Evolutionary conservation across 345 rosid genomes (phyloP), one percentile per base, ranked within the genome.

Genomic region (Eucalyptus curtisii): DNA sequence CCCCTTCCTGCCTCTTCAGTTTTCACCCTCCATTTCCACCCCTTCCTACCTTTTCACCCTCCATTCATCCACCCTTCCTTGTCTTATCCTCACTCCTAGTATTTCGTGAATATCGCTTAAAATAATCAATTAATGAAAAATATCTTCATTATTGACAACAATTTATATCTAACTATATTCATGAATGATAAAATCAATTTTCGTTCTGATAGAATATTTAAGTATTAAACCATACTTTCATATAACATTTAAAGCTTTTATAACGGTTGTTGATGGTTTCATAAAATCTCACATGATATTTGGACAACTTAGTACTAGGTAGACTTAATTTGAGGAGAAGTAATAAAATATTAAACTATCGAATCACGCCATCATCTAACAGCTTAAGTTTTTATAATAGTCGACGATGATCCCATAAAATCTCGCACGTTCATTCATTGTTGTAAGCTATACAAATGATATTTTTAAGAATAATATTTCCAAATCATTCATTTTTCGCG

Each of bases 301-400:
- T 1, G 0, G 1, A 24, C 0, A 24, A 12, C 13, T 55, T 24
- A 55, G 30, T 24, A 55, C 61, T 22, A 8, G 61, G 6, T 10
- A 55, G 30, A 55, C 30, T 55, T 22, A 0, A 55, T 4, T 5
- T 53, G 59, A 55, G 61, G 27, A 24, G 61, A 10, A 55, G 13
- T 55, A 24, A 55, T 55, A 8, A 10, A 55, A 55, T 55, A 24
- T 55, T 55, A 9, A 55, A 55, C 24, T 55, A 55, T 55, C 1
- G 2, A 55, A 22, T 55, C 3, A 55, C 1, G 3, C 6, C 0
- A 0, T 24, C 13, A 10, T 22, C 6, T 55, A 24, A 55, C 1
- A 10, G 1, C 30, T 55, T 55, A 4, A 24, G 61, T 55, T 55
- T 55, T 55, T 55, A 55, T 5, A 55, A 55, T 1, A 0, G 0